Evolutionary conservation across 331 rosid species (phyloP).

Genomic region (Malus hybrid): DNA sequence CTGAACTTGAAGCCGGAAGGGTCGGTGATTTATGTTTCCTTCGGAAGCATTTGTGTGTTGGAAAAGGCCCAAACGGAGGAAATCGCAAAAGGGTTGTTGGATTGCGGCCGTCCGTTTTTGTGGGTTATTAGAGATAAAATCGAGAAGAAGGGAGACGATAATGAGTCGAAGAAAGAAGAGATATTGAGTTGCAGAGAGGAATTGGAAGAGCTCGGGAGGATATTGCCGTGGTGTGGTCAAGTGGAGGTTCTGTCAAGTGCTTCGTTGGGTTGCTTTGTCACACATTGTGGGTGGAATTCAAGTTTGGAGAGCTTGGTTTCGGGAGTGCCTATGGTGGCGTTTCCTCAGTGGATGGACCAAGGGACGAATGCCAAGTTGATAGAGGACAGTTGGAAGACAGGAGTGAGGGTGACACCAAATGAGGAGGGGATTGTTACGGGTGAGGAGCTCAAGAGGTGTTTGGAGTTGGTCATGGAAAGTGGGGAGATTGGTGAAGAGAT

Average conservation of each 20-base stretch:
- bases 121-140: conserved; percentile 2
- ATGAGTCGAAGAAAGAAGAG: background rate
- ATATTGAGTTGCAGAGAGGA: conserved; percentile 1
- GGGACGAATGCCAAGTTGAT: conserved; percentile 43
- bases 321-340: conserved; percentile 49
- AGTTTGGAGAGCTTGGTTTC: conserved; percentile 27
- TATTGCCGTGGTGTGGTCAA: conserved; percentile 47
- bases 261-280: conserved; percentile 44
- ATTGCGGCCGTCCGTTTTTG: conserved; percentile 17
- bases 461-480: conserved; percentile 36
- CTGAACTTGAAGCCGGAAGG: conserved; percentile 31
- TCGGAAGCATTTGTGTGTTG: conserved; percentile 37
- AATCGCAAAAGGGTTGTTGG: conserved; percentile 27
- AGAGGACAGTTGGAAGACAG: conserved; percentile 40
- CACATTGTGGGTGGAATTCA: conserved; percentile 3
- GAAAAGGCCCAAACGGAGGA: conserved; percentile 49
- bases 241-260: conserved; percentile 33
- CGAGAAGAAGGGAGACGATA: background rate
- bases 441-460: conserved; percentile 43
- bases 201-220: conserved; percentile 19
- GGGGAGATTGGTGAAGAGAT: conserved; percentile 27
- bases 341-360: conserved; percentile 61
- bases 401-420: conserved; percentile 30
- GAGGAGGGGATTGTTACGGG: conserved; percentile 31
- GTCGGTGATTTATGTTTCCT: conserved; percentile 54